Evolutionary conservation across 2,329 filamentous ascomycete genomes (phyloP).

Genomic region (Neonectria magnoliae): DNA sequence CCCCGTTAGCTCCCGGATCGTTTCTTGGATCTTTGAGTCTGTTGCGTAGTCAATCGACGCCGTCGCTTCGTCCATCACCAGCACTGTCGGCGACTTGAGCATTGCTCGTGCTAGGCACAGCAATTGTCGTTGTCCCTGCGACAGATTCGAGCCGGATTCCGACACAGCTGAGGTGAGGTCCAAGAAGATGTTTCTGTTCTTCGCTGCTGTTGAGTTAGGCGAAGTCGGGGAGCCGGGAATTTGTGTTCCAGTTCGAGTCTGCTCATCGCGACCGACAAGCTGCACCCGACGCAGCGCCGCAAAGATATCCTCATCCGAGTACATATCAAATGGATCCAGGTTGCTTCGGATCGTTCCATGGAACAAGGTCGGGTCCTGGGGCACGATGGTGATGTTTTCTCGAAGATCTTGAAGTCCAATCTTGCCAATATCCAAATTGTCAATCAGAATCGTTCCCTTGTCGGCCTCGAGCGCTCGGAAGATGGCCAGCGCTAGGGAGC

Average conservation of each 20-base stretch:
- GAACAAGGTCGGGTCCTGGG: constrained; percentile 95
- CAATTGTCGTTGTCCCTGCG: constrained; percentile 94
- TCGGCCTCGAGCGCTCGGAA: constrained; percentile 96
- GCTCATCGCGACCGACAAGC: constrained; percentile 74
- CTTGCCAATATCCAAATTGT: constrained; percentile 86
- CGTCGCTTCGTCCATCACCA: constrained; percentile 99
- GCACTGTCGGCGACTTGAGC: constrained; percentile 87
- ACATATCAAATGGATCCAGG: constrained; percentile 88
- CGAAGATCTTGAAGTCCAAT: constrained; percentile 95
- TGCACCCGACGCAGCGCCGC: constrained; percentile 87
- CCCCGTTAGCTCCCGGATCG: constrained; percentile 89
- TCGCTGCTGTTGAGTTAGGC: constrained; percentile 50
- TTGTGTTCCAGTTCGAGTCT: constrained; percentile 41
- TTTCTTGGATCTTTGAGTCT: constrained; percentile 95
- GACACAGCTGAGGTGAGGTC: constrained; percentile 85
- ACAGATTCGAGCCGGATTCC: constrained; percentile 93
- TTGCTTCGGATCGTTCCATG: constrained; percentile 92
- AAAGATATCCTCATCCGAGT: constrained; percentile 92
- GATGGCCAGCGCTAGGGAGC: constrained; percentile 89
- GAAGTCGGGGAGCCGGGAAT: constrained; percentile 36
- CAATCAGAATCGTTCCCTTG: constrained; percentile 87
- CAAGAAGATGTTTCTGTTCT: constrained; percentile 95
- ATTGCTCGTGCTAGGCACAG: constrained; percentile 92
- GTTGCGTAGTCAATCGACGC: constrained; percentile 97
- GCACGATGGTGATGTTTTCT: constrained; percentile 95